phyloP scores from a whole-genome alignment of 371 early-diverging fungal genomes.

The Mortierella sp. region DNA sequence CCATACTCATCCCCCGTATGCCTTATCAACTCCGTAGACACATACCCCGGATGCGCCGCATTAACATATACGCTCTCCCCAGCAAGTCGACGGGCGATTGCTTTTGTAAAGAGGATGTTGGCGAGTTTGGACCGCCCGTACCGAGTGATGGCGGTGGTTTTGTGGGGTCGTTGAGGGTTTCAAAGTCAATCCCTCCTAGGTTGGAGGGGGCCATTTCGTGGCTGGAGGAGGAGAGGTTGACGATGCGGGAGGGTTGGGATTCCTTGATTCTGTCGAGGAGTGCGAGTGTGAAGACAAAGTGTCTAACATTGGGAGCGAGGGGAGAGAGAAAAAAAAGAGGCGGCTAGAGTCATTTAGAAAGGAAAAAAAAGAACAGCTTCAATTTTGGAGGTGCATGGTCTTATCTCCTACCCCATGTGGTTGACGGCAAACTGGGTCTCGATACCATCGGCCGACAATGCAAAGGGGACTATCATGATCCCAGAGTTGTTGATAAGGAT shows the following conservation, averaged over 20 bases:
- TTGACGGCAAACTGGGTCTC: slow-evolving; percentile 85
- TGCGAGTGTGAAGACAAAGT: slow-evolving; percentile 72
- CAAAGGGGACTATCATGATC: slow-evolving; percentile 75
- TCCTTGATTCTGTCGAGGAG: slow-evolving; percentile 69
- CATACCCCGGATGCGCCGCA: slow-evolving; percentile 22
- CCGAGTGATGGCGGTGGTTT: slow-evolving; percentile 40
- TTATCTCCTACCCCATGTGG: slow-evolving; percentile 63
- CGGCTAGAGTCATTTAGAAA: too few relatives aligned
- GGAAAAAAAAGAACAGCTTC: slow-evolving; percentile 19
- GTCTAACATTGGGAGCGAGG: slow-evolving; percentile 28
- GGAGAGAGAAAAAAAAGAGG: not conserved
- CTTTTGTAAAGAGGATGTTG: slow-evolving; percentile 70
- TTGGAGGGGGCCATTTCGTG: slow-evolving; percentile 24
- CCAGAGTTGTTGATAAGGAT: slow-evolving; percentile 79
- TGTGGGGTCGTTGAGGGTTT: slow-evolving; percentile 28
- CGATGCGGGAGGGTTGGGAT: slow-evolving; percentile 58
- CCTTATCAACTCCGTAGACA: slow-evolving; percentile 31
- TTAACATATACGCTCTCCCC: slow-evolving; percentile 69
- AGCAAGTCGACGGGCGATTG: slow-evolving; percentile 60
- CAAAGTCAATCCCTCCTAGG: slow-evolving; percentile 40
- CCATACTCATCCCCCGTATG: not conserved
- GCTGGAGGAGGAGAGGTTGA: slow-evolving; percentile 61
- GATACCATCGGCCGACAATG: slow-evolving; percentile 73
- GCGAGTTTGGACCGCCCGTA: slow-evolving; percentile 74
- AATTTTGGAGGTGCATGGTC: not conserved